Evolutionary conservation across 805 yeast genomes (phyloP), one percentile per base, ranked within the genome.

Genomic region (Suhomyces faveliae): DNA sequence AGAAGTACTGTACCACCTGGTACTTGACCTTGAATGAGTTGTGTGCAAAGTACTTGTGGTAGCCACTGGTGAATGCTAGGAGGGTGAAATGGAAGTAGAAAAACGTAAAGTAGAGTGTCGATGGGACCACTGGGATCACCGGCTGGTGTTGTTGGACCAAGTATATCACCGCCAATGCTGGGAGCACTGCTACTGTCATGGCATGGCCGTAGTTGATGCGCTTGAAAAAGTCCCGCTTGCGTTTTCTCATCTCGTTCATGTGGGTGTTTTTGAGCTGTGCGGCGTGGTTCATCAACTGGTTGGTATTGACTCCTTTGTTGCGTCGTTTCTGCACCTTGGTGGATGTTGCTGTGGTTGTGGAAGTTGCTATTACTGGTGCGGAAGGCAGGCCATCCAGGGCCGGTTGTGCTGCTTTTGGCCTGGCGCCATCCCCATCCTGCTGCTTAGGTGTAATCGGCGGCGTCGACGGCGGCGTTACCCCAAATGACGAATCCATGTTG

Each of bases 41-140:
- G 48, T 73, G 78, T 8, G 76, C 63, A 47, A 68, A 72, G 58
- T 62, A 69, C 53, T 70, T 70, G 59, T 73, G 78, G 55, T 73
- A 73, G 2, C 77, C 77, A 8, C 65, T 51, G 4, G 74, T 67
- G 55, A 73, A 72, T n/a, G 75, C 67, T 37, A 73, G 53, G 48
- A 72, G 48, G 13, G 76, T 67, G 48, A 68, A 40, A 54, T 68
- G 59, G 55, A 63, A 70, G 53, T 73, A 73, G 15, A 60, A 35
- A 22, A 62, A 51, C 10, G 64, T 50, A 43, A 71, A 67, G 51
- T 62, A 57, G 13, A 70, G 49, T 2, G 75, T 70, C n/a, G 27
- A 23, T 11, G 45, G n/a, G 4, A 64, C 64, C 4, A 33, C 38
- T 1, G 76, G 74, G 5, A 69, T 33, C 2, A 70, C 43, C 8